Conservation (phyloP, 805 yeast species). For the Candida ponderosae region DNA sequence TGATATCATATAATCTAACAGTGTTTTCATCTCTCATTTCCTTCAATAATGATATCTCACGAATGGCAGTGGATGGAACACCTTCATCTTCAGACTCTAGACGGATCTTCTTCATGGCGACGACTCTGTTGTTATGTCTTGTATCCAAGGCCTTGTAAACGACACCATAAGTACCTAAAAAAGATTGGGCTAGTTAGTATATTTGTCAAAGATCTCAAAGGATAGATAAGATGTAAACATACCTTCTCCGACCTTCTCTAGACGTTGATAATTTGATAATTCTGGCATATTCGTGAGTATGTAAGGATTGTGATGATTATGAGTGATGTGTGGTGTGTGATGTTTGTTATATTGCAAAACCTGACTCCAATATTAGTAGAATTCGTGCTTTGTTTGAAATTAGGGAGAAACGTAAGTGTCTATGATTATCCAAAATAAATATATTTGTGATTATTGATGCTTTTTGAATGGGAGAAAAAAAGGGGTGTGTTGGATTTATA, state of each 20-base stretch:
- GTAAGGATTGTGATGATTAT: no score
- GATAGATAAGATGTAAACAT: conserved; percentile 15
- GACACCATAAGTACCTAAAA: conserved; percentile 83
- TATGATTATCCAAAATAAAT: no score
- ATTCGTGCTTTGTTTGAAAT: no score
- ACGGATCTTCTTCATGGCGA: conserved; percentile 91
- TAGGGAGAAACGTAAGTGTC: no score
- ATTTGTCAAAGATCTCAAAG: neutral
- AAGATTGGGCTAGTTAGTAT: neutral
- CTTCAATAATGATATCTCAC: conserved; percentile 90
- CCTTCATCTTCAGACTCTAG: conserved; percentile 97
- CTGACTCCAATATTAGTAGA: no score
- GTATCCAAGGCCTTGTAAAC: conserved; percentile 93
- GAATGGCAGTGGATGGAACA: conserved; percentile 95
- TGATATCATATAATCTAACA: conserved; percentile 85
- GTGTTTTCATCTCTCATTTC: conserved; percentile 92
- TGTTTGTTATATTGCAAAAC: no score
- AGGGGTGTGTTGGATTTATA: no score
- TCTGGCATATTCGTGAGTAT: conserved; percentile 54
- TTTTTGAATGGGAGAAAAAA: no score
- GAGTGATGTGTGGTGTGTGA: no score
- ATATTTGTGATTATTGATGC: no score
- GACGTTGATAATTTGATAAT: conserved; percentile 82
- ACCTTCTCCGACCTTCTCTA: conserved; percentile 97
- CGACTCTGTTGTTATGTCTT: conserved; percentile 85